phyloP scores from a whole-genome alignment of 2,329 filamentous ascomycete genomes.

The Ceratocystis smalleyi region DNA sequence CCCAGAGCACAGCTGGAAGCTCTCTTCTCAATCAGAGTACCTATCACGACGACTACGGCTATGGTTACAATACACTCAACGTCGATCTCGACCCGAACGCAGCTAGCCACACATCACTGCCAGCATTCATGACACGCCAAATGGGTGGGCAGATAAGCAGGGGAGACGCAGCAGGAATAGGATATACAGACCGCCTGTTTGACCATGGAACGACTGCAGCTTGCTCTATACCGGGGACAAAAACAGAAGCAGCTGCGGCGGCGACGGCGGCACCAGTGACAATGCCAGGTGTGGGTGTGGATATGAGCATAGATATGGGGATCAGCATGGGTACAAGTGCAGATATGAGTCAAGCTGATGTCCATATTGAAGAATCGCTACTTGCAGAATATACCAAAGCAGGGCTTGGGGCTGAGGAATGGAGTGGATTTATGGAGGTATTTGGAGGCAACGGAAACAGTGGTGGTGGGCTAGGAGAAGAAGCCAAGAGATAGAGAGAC shows the following conservation, averaged over 20 bases:
- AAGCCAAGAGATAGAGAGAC: background rate
- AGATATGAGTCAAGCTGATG: background rate
- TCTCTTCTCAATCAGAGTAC: background rate
- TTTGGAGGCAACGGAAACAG: background rate
- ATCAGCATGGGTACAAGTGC: background rate
- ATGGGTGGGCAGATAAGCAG: background rate
- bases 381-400: background rate
- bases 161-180: background rate
- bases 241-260: background rate
- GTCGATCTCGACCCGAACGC: background rate
- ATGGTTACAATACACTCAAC: background rate
- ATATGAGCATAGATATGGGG: background rate
- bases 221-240: constrained; percentile 20
- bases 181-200: constrained; percentile 39
- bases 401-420: background rate
- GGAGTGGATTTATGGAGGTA: background rate
- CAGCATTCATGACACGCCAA: background rate
- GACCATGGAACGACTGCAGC: constrained; percentile 42
- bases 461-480: background rate
- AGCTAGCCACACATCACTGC: background rate
- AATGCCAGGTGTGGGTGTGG: background rate
- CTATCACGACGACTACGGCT: background rate
- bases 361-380: background rate
- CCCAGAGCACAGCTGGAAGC: background rate
- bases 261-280: background rate